Conservation (phyloP, 495 filamentous ascomycete species). For the Podospora australis region DNA sequence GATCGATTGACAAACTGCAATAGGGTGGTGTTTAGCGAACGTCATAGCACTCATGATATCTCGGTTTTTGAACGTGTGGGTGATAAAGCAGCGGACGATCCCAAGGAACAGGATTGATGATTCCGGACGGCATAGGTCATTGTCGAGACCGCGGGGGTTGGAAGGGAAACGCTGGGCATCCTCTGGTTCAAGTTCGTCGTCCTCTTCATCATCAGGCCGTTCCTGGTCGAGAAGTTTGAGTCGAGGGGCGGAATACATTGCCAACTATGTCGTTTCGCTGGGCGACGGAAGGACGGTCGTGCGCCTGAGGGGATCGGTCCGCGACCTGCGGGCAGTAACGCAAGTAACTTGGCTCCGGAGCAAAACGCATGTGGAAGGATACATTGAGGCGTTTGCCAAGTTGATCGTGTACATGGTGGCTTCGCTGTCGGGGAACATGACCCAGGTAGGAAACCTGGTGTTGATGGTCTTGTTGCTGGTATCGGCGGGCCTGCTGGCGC, state of each 20-base stretch:
- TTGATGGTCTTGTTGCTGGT: slow-evolving; percentile 43
- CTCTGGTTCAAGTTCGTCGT: too few relatives aligned
- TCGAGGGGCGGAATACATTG: too few relatives aligned
- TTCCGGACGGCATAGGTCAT: too few relatives aligned
- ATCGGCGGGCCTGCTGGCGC: slow-evolving; percentile 43
- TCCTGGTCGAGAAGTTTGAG: too few relatives aligned
- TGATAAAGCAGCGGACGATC: slow-evolving; percentile 43
- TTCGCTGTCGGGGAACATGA: slow-evolving; percentile 45
- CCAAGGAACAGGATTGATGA: not conserved
- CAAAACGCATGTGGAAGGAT: slow-evolving; percentile 43
- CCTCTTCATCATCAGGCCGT: too few relatives aligned
- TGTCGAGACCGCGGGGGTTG: too few relatives aligned
- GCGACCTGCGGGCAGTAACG: slow-evolving; percentile 54
- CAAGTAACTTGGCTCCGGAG: slow-evolving; percentile 49
- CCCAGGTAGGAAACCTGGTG: slow-evolving; percentile 40
- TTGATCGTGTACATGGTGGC: slow-evolving; percentile 50
- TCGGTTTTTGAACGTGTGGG: slow-evolving; percentile 48
- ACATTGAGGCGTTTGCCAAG: slow-evolving; percentile 40
- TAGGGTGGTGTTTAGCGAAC: slow-evolving; percentile 43
- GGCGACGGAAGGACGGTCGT: slow-evolving; percentile 28
- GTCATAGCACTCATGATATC: slow-evolving; percentile 43
- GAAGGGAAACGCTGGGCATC: too few relatives aligned
- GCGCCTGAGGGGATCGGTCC: slow-evolving; percentile 43
- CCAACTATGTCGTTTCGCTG: slow-evolving; percentile 30
- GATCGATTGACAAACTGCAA: not conserved